These are phyloP conservation scores for Meredithiella fracta DNA, from an alignment of 2,329 filamentous ascomycete species.

Conservation along the genomic window DNA sequence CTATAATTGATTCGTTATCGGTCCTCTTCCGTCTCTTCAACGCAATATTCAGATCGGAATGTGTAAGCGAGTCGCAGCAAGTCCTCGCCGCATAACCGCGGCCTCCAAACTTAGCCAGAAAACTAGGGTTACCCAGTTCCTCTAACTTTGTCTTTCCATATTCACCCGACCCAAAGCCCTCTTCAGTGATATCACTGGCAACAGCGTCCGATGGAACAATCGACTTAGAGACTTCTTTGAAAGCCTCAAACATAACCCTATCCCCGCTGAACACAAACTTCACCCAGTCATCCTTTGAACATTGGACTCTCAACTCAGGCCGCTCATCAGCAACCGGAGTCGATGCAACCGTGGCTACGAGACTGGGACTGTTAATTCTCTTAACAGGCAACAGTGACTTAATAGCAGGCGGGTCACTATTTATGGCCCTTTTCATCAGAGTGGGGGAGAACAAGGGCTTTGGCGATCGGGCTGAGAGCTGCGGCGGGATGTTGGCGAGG, in stretches of 20 bases:
- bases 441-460: background rate
- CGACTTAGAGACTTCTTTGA: background rate
- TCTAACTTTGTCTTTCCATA: too few species aligned
- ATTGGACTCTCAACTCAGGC: background rate
- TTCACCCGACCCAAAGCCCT: too few species aligned
- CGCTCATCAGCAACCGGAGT: background rate
- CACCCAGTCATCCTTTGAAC: conserved; percentile 11
- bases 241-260: conserved; percentile 3
- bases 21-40: too few species aligned
- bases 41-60: too few species aligned
- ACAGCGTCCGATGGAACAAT: background rate
- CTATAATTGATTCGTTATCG: too few species aligned
- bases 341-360: background rate
- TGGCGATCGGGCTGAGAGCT: background rate
- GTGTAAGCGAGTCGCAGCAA: too few species aligned
- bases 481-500: background rate
- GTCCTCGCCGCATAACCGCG: too few species aligned
- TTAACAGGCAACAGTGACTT: background rate
- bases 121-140: too few species aligned
- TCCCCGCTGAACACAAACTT: conserved; percentile 10
- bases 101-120: too few species aligned
- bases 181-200: too few species aligned
- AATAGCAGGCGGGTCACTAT: background rate
- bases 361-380: background rate
- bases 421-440: background rate